Evolutionary conservation across 257 asterid species (phyloP).

Genomic region (Solanum infundibuliforme): DNA sequence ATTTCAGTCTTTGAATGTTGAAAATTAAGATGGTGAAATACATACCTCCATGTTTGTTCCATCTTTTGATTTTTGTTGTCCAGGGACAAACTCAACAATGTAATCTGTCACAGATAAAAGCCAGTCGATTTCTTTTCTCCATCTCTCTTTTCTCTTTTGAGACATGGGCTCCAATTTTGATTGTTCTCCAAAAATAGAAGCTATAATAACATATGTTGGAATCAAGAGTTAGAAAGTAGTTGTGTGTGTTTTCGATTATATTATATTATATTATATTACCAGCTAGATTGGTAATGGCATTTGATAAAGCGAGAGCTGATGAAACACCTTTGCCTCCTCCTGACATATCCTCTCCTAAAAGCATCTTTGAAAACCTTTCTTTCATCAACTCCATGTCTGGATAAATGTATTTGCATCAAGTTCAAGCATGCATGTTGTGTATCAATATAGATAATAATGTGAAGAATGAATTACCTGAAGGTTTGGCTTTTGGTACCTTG

Average conservation of each 20-base stretch:
- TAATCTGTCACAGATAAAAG: constrained; percentile 53
- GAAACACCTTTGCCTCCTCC: constrained; percentile 84
- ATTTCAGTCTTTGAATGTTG: neutral
- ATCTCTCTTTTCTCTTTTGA: constrained; percentile 44
- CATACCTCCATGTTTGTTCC: constrained; percentile 51
- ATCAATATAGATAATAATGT: no score
- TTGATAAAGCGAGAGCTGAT: constrained; percentile 64
- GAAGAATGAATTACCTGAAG: constrained; percentile 29
- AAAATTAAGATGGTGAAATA: neutral
- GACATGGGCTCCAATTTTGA: constrained; percentile 54
- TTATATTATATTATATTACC: constrained; percentile 14
- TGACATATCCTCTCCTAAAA: constrained; percentile 71
- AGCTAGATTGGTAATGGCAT: constrained; percentile 69
- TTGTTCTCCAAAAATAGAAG: constrained; percentile 62
- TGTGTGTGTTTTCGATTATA: neutral
- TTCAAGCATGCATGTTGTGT: no score
- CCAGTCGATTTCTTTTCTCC: constrained; percentile 69
- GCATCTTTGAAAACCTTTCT: constrained; percentile 65
- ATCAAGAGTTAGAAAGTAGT: neutral
- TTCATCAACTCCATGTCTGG: constrained; percentile 63
- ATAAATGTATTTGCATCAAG: neutral
- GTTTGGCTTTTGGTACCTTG: constrained; percentile 3
- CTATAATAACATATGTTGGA: constrained; percentile 13
- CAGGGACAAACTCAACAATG: constrained; percentile 43
- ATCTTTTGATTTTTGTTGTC: constrained; percentile 46